Evolutionary conservation across 2,329 filamentous ascomycete species (phyloP), one percentile per base, ranked within the genome.

Genomic region (Penicillium sp.): DNA sequence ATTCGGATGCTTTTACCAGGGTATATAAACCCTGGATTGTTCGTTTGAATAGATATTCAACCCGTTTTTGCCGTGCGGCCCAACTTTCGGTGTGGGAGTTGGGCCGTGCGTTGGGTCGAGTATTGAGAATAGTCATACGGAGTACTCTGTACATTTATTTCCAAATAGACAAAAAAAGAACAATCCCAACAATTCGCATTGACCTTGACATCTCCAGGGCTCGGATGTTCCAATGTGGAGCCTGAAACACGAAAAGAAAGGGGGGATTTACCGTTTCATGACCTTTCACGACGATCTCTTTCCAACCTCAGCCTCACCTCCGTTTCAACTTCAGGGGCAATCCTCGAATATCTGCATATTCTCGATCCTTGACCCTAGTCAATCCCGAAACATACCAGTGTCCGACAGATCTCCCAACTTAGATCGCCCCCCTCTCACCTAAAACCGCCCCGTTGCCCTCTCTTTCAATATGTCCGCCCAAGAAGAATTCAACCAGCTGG

Each of bases 401-500:
- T 4, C 31, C 45, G 31, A 49, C 10, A 41, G n/a, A 50, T 21
- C 33, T 33, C 33, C 43, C 49, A 49, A 55, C 55, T 59, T 59
- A 64, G 57, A 59, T 44, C 53, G 33, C 13, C 59, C 49, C 23
- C 49, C 42, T 36, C 27, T 27, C 60, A 53, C 59, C 63, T 33
- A 47, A 33, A 48, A 23, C 44, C 41, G 29, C 53, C 53, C 58
- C 41, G 9, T 49, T 33, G 52, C 27, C 53, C 50, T 60, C 52
- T 25, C 49, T 64, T 66, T 68, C 72, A 75, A 58, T 43, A 78
- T 78, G 76, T 75, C 76, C 38, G 77, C 78, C 51, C 77, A 78
- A 66, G 78, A 79, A 68, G 78, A 80, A 72, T 77, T 78, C 65
- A 74, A 79, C 54, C 73, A 71, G 49, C 71, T 79, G 58, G 69